Evolutionary conservation across 2,329 filamentous ascomycete genomes (phyloP), one percentile per base, ranked within the genome.

Genomic region (Fusarium pilosicola): DNA sequence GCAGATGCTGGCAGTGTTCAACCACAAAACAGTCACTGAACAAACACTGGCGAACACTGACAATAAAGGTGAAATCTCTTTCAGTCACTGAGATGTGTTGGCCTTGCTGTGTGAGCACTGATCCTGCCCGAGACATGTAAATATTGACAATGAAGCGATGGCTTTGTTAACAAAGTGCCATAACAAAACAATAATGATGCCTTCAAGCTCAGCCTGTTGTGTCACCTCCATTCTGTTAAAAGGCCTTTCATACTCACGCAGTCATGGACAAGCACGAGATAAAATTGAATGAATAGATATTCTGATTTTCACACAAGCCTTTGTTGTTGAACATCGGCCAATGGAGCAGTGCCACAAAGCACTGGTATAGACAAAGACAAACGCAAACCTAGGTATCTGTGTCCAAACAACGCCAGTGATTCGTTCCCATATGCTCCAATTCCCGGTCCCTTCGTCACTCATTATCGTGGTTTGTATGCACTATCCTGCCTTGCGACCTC

Each of bases 401-500:
- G 38, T 65, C 60, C 63, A 71, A 62, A 56, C 62, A 77, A 78
- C 77, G 73, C 77, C 76, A 55, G 28, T 63, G 42, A 48, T 55
- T 66, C 45, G 44, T 64, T 62, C 45, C 68, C 45, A 62, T 61
- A 46, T 71, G 38, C 70, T 65, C 63, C 70, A 68, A 61, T 46
- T 44, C 61, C 73, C 68, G 62, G 41, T 46, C 60, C 74, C 63
- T 51, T 80, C 80, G 69, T 81, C 64, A 80, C 44, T 82, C 81
- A 75, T 78, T 72, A 65, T 64, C 49, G 7, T 60, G 39, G 41
- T 28, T 38, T 30, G 15, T 59, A 38, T 24, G 41, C 39, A 42
- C 39, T 55, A 65, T n/a, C 34, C 63, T 52, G 77, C 86, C 80
- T 89, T 91, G 65, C 82, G 83, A 9, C 89, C 89, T 67, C 88